These are phyloP conservation scores for Actinomortierella wolfii DNA, from an alignment of 371 early-diverging fungal species.

Conservation along the genomic window DNA sequence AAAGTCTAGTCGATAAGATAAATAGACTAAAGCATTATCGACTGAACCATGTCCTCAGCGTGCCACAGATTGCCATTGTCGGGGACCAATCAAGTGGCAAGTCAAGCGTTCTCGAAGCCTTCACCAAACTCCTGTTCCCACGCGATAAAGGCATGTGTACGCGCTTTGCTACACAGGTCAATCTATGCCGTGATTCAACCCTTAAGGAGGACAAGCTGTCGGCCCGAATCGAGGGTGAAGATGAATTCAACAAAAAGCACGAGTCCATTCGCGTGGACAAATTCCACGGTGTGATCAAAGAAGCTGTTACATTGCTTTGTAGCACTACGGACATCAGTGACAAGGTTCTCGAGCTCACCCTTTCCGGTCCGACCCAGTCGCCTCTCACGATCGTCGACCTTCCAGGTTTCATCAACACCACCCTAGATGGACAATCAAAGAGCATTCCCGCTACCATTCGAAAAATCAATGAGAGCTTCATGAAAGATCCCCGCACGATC, in stretches of 20 bases:
- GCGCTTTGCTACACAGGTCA: conserved; percentile 37
- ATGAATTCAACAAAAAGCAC: conserved; percentile 18
- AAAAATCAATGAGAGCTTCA: conserved; percentile 24
- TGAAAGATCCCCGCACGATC: conserved; percentile 56
- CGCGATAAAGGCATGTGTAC: conserved; percentile 34
- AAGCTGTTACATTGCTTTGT: conserved; percentile 23
- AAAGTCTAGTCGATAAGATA: conserved; percentile 29
- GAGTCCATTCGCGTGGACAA: not conserved
- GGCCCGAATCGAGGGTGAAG: conserved; percentile 22
- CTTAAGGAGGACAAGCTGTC: conserved; percentile 8
- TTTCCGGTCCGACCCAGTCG: conserved; percentile 28
- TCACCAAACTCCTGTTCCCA: conserved; percentile 32
- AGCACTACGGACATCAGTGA: conserved; percentile 21
- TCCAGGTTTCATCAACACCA: conserved; percentile 35
- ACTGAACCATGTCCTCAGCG: conserved; percentile 20
- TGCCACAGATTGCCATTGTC: conserved; percentile 41
- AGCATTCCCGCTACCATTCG: conserved; percentile 26
- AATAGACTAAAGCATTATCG: conserved; percentile 30
- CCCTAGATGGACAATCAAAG: conserved; percentile 32
- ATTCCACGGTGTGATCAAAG: conserved; percentile 12
- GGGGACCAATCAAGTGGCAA: conserved; percentile 43
- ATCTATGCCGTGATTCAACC: conserved; percentile 8
- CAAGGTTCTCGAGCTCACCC: conserved; percentile 35
- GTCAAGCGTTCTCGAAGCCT: conserved; percentile 41
- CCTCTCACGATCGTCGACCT: conserved; percentile 33